phyloP scores from a whole-genome alignment of 768 basidiomycete species.

The Lepiota brunneoincarnata region DNA sequence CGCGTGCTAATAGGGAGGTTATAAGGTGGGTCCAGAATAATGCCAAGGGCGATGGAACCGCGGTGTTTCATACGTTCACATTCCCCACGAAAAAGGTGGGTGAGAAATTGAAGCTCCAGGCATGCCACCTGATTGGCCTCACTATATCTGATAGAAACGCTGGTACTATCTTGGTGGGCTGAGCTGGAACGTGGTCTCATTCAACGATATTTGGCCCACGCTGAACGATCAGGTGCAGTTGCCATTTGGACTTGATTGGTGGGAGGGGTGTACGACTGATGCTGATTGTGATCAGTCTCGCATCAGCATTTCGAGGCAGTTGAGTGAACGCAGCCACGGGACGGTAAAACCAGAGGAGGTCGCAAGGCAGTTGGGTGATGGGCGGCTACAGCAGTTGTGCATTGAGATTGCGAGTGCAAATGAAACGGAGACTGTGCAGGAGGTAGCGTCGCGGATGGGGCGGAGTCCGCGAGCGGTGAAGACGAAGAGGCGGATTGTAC shows the following conservation, averaged over 20 bases:
- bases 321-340: constrained; percentile 32
- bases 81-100: constrained; percentile 44
- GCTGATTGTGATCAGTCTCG: constrained; percentile 1
- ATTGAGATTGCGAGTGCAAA: constrained; percentile 27
- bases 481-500: neutral
- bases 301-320: constrained; percentile 29
- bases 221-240: constrained; percentile 31
- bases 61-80: constrained; percentile 49
- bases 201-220: constrained; percentile 34
- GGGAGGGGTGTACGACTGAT: neutral
- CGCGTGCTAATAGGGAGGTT: constrained; percentile 29
- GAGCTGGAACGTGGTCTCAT: constrained; percentile 34
- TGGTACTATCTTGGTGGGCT: constrained; percentile 56
- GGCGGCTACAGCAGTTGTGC: constrained; percentile 43
- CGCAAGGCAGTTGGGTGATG: constrained; percentile 32
- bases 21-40: constrained; percentile 29
- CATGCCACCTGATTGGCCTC: constrained; percentile 3
- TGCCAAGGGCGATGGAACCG: constrained; percentile 14
- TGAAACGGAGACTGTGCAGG: constrained; percentile 10
- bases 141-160: constrained; percentile 27
- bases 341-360: constrained; percentile 32
- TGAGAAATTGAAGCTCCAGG: neutral
- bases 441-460: constrained; percentile 2
- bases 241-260: constrained; percentile 3
- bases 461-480: neutral